phyloP scores from a whole-genome alignment of 2,329 filamentous ascomycete genomes.

The Fusarium cyanostomum region DNA sequence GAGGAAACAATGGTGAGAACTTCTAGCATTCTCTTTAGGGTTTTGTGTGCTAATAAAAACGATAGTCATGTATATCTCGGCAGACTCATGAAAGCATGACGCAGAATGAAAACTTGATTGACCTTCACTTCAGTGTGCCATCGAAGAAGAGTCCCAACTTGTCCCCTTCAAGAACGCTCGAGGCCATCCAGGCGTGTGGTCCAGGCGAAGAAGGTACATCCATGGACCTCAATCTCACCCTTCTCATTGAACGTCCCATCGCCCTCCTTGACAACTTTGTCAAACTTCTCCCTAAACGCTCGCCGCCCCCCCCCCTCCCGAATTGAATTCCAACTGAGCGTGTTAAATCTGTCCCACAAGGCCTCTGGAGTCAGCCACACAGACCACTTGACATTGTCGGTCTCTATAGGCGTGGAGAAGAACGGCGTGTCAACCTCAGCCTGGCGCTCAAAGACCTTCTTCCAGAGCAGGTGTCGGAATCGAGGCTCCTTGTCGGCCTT shows the following conservation, averaged over 20 bases:
- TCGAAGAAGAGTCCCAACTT: not conserved
- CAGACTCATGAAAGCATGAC: constrained; percentile 58
- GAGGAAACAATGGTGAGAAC: constrained; percentile 90
- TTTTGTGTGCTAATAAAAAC: constrained; percentile 16
- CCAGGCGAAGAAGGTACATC: constrained; percentile 71
- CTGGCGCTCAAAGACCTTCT: constrained; percentile 70
- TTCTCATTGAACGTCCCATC: constrained; percentile 68
- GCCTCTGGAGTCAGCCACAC: constrained; percentile 68
- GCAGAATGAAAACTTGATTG: constrained; percentile 30
- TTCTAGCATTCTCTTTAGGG: not conserved
- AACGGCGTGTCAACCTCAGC: constrained; percentile 54
- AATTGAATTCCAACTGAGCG: constrained; percentile 73
- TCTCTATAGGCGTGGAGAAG: constrained; percentile 71
- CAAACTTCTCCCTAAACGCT: constrained; percentile 60
- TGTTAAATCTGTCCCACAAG: constrained; percentile 71
- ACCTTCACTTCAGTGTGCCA: constrained; percentile 5
- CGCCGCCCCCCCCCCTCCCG: constrained; percentile 61
- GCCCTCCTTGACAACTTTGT: constrained; percentile 61
- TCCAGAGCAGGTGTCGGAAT: constrained; percentile 73
- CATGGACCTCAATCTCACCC: constrained; percentile 72
- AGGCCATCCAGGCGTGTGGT: constrained; percentile 54
- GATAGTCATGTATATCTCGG: constrained; percentile 76
- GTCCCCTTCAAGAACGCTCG: not conserved
- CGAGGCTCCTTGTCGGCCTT: constrained; percentile 67
- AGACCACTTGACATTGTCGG: constrained; percentile 51